Evolutionary conservation across 306 rosid species (phyloP), one percentile per base, ranked within the genome.

Genomic region (Pterocarpus santalinus): DNA sequence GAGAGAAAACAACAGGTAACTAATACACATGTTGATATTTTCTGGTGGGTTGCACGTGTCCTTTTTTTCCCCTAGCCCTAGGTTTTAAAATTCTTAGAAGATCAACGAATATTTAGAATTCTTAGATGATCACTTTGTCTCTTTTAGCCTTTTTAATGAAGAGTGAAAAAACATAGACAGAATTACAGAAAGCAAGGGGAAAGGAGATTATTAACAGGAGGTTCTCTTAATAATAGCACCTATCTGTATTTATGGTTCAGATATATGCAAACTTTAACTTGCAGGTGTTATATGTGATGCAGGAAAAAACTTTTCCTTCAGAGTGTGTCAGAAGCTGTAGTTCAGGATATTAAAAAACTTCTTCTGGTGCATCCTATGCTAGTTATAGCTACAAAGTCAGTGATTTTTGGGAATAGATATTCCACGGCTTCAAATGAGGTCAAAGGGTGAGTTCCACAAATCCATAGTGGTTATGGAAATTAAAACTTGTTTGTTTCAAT

Each of bases 331-430:
- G 97, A 92, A 82, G 84, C 91, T 67, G 92, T 89, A 36, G 97
- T 92, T 85, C 92, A 78, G 77, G 97, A 92, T 77, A 82, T 92
- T 15, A 95, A 69, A 84, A 92, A 87, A 62, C 92, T 95, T 85
- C 86, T 88, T 61, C 86, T 79, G 80, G 81, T 90, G 90, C 94
- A 95, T 85, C 97, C 95, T 80, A 89, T 93, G 93, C 84, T 92
- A 78, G 84, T 89, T 65, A 81, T 95, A 72, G 91, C 94, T 51
- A 89, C 98, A 66, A 95, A 92, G 86, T 84, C 96, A 30, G 88
- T 87, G 82, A 74, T 88, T 49, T 85, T 90, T 55, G 90, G 91
- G 82, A 86, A 85, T 73, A 88, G 70, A 80, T 67, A 81, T 81
- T 77, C 90, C 7, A 53, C 71, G 14, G 73, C 88, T 35, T 69